Evolutionary conservation across 148 eudicot genomes (phyloP), one percentile per base, ranked within the genome.

Genomic region (Nepenthes gracilis): DNA sequence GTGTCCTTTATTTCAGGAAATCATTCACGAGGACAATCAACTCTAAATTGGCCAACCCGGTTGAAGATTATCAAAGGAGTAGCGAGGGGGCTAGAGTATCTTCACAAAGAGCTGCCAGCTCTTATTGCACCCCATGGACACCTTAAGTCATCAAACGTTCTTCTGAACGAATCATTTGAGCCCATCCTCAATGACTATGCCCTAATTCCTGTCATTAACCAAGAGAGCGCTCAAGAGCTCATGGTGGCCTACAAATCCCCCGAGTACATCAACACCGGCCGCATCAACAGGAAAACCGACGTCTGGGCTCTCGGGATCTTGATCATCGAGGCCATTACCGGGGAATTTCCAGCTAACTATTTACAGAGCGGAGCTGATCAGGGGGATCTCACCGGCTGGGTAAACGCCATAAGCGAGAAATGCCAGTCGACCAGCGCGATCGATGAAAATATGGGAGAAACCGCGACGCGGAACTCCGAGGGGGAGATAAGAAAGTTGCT

Each of bases 181-280:
- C 87, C 99, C 1, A 38, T 79, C 15, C 67, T 93, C 48, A 64
- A 74, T 1, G 99, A 88, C 67, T 93, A 88, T 15, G 96, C 77
- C 1, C 64, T 93, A 4, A 62, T 77, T 1, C 92, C 96, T 0
- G 70, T 93, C 36, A 83, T 86, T 33, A 86, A 88, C 62, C 87
- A 68, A 72, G 92, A 88, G 61, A 80, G 81, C 5, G 87, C 87
- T 1, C 83, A 86, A 35, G 74, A 80, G 12, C 60, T 77, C 72
- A 68, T 93, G 85, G 79, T 82, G 33, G 86, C 92, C 5, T 89
- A 93, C 70, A 93, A 86, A 61, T 79, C 99, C 2, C 99, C 95
- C 1, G 99, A 93, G 70, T 83, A 74, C 70, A 63, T 75, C 43
- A 72, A 62, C 60, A 66, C 51, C 10, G 66, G 75, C 0, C 85